A percentile compares a stretch with the other conserved stretches of the same genome.
Evolutionary conservation across 345 rosid species (phyloP).

Genomic region (Eucalyptus curtisii): DNA sequence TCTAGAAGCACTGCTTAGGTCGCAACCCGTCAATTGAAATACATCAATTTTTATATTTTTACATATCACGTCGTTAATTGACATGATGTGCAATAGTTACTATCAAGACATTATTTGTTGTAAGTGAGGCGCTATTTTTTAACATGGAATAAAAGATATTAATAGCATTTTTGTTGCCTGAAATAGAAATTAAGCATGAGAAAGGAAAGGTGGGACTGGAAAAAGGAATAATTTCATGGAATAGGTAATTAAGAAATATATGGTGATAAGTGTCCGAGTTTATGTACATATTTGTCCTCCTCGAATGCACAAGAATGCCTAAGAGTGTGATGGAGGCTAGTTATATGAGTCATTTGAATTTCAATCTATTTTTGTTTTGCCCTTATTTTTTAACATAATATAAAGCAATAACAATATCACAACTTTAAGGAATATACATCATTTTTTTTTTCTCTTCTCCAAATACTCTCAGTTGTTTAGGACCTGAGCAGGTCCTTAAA

Average conservation of each 20-base stretch:
- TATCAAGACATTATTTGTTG: not conserved
- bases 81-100: not conserved
- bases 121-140: not conserved
- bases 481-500: accelerated
- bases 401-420: not conserved
- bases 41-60: not conserved
- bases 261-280: not conserved
- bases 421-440: too few species aligned
- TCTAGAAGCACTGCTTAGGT: not conserved
- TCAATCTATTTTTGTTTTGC: not conserved
- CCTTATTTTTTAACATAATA: not conserved
- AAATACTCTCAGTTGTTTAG: accelerated
- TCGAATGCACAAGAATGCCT: not conserved
- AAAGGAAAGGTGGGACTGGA: not conserved
- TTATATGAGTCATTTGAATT: not conserved
- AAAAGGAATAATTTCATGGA: not conserved
- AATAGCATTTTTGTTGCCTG: not conserved
- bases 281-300: not conserved
- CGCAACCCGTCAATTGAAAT: not conserved
- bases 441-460: not conserved
- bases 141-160: accelerated
- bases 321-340: not conserved
- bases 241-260: not conserved
- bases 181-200: not conserved
- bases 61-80: not conserved